These are phyloP conservation scores for Mucor plumbeus DNA, from an alignment of 371 early-diverging fungal species.

Conservation along the genomic window DNA sequence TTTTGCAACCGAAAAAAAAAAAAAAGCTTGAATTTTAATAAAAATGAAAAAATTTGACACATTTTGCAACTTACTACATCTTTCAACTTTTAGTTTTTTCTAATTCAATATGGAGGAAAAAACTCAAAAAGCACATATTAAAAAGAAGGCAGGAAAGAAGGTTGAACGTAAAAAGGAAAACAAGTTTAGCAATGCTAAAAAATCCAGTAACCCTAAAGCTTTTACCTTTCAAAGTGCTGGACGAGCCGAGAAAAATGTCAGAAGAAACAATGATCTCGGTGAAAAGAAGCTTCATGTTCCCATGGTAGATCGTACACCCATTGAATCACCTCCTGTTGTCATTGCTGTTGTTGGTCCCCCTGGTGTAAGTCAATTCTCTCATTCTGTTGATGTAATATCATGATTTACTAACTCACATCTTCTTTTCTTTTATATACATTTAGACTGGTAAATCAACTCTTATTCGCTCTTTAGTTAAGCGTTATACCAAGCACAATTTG, in stretches of 20 bases:
- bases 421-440: too few species aligned
- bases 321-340: constrained; percentile 90
- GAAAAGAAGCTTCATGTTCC: constrained; percentile 97
- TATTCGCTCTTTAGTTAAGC: constrained; percentile 93
- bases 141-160: constrained; percentile 85
- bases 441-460: constrained; percentile 93
- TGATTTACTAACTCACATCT: neutral
- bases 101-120: constrained; percentile 53
- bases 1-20: constrained; percentile 1
- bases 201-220: constrained; percentile 92
- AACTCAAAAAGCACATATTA: constrained; percentile 84
- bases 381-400: neutral
- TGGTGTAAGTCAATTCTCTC: constrained; percentile 61
- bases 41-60: constrained; percentile 22
- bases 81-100: neutral
- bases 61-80: neutral
- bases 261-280: constrained; percentile 85
- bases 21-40: neutral
- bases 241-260: constrained; percentile 77
- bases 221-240: constrained; percentile 83
- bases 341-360: constrained; percentile 98
- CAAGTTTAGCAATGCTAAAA: constrained; percentile 66
- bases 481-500: constrained; percentile 93
- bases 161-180: constrained; percentile 80
- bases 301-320: constrained; percentile 91